Evolutionary conservation across 2,329 filamentous ascomycete genomes (phyloP), one percentile per base, ranked within the genome.

Genomic region (Magnaporthiopsis incrustans): DNA sequence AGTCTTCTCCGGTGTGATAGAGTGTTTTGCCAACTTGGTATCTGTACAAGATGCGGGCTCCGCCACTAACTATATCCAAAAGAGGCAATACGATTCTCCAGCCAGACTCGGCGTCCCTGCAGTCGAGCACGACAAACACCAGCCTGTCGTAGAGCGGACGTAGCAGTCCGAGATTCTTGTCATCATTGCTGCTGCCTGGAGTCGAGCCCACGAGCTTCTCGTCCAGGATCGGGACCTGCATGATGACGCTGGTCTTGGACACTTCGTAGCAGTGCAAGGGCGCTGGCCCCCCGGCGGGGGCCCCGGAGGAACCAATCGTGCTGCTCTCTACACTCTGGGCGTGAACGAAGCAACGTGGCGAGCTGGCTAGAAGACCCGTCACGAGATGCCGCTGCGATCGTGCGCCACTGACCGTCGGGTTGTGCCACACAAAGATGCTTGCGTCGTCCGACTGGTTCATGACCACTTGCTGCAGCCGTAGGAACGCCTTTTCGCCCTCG

Each of bases 391-490:
- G 11, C 35, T 15, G 12, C 35, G 14, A 14, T 12, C 12, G 35
- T 12, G 35, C 35, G 14, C 14, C 35, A 15, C 12, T 2, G 35
- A 15, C 10, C 2, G 22, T 11, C 32, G 44, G 44, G 18, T 7
- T 10, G 7, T 53, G 5, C 70, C 71, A 72, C 1, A 70, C 69
- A 56, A 73, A 70, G 4, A 73, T 56, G n/a, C 69, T 68, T 8
- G 71, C 66, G 57, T 74, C 71, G 27, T 67, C 60, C 33, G 59
- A 12, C 15, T 30, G 62, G 14, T 64, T 68, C 32, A 71, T 64
- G 25, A 73, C 70, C 38, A 71, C 66, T 25, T 71, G 64, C 62
- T 71, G 70, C 3, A 71, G 65, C 14, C 70, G 63, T 11, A 59
- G 25, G 58, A 71, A 71, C 14, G 70, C 68, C n/a, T 65, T 66